Percentiles rank a stretch among this genome's conserved stretches.
phyloP scores from a whole-genome alignment of 2,329 filamentous ascomycete species.

The Dactylonectria estremocensis region DNA sequence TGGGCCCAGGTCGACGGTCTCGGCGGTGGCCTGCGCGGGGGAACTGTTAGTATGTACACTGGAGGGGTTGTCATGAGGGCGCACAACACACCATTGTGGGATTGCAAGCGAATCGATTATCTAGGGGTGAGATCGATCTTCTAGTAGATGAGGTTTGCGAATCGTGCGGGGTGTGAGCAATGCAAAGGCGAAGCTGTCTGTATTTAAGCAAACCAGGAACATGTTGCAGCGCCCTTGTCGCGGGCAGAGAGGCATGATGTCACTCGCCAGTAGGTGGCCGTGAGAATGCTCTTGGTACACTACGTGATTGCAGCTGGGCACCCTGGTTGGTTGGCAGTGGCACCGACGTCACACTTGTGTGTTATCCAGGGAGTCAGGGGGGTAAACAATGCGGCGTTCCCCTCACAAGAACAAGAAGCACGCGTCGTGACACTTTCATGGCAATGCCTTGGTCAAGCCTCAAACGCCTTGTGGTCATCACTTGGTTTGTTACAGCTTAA shows the following conservation, averaged over 20 bases:
- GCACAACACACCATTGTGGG: conserved; percentile 37
- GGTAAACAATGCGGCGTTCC: conserved; percentile 1
- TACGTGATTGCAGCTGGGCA: neutral
- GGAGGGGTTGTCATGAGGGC: neutral
- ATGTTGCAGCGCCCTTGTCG: neutral
- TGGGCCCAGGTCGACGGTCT: conserved; percentile 66
- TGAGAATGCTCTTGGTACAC: neutral
- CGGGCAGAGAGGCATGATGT: conserved; percentile 21
- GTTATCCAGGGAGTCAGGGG: neutral
- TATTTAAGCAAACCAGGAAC: conserved; percentile 1
- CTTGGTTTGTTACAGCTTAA: no score
- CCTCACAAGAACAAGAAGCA: neutral
- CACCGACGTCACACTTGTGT: conserved; percentile 1
- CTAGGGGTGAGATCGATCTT: neutral
- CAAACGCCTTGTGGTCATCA: no score
- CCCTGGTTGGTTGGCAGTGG: conserved; percentile 15
- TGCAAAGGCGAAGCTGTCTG: conserved; percentile 7
- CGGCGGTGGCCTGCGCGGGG: conserved; percentile 61
- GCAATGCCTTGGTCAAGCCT: neutral
- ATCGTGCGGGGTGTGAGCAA: neutral
- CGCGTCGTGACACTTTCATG: neutral
- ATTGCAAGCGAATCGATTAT: neutral
- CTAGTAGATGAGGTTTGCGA: conserved; percentile 2
- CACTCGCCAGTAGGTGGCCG: conserved; percentile 7
- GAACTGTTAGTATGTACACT: conserved; percentile 14